phyloP scores from a whole-genome alignment of 2,329 filamentous ascomycete species.

The Ophiocordyceps sinensis region DNA sequence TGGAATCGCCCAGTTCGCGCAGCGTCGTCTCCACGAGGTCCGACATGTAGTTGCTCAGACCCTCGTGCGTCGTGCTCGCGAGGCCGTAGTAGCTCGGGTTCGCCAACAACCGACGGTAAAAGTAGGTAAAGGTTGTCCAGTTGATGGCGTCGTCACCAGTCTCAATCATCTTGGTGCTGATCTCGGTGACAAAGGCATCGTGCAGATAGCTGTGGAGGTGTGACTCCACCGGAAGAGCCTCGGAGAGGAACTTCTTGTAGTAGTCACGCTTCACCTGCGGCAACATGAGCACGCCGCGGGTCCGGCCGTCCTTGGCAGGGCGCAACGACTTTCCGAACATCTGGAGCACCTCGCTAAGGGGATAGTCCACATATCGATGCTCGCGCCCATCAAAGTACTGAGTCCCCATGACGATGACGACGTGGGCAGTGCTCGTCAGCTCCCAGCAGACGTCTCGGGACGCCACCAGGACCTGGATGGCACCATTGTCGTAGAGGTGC shows the following conservation, averaged over 20 bases:
- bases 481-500: slow-evolving; percentile 78
- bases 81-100: slow-evolving; percentile 96
- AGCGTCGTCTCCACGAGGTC: slow-evolving; percentile 88
- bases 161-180: slow-evolving; percentile 89
- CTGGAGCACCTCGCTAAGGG: slow-evolving; percentile 83
- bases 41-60: slow-evolving; percentile 84
- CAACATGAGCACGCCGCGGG: slow-evolving; percentile 91
- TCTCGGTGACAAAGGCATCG: slow-evolving; percentile 93
- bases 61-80: slow-evolving; percentile 77
- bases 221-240: slow-evolving; percentile 89
- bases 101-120: slow-evolving; percentile 84
- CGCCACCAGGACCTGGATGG: slow-evolving; percentile 67
- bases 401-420: slow-evolving; percentile 94
- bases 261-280: slow-evolving; percentile 90
- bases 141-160: slow-evolving; percentile 95
- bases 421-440: slow-evolving; percentile 70
- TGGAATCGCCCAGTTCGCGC: slow-evolving; percentile 79
- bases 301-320: slow-evolving; percentile 62
- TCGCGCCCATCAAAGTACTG: slow-evolving; percentile 95
- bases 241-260: slow-evolving; percentile 97
- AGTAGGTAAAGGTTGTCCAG: slow-evolving; percentile 97
- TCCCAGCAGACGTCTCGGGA: slow-evolving; percentile 93
- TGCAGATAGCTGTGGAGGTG: slow-evolving; percentile 84
- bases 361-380: slow-evolving; percentile 94
- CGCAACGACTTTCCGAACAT: slow-evolving; percentile 94